These are phyloP conservation scores for Starmerella etchellsii DNA, from an alignment of 805 yeast genomes.

Conservation along the genomic window DNA sequence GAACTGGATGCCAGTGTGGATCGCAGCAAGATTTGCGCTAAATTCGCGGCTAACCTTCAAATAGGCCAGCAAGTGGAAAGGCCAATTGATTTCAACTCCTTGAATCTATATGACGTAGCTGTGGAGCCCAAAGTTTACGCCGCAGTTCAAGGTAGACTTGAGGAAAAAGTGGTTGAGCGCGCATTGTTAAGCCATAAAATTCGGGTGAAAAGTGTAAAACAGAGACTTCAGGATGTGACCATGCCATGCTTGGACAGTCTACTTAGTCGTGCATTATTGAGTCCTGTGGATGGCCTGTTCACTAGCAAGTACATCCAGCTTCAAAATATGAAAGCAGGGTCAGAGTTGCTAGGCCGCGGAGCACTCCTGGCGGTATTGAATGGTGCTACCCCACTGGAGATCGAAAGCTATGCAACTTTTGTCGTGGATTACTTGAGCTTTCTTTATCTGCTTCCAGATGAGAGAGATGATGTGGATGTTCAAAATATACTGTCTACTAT, in stretches of 20 bases:
- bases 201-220: constrained; percentile 5
- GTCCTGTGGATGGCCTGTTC: constrained; percentile 16
- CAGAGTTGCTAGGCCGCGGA: constrained; percentile 4
- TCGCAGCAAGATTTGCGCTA: background rate
- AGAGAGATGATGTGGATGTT: constrained; percentile 3
- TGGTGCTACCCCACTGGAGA: constrained; percentile 12
- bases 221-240: background rate
- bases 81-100: constrained; percentile 2
- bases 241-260: background rate
- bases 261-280: constrained; percentile 8
- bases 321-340: background rate
- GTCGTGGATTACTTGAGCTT: constrained; percentile 5
- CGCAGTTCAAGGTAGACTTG: background rate
- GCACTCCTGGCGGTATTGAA: constrained; percentile 7
- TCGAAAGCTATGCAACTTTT: constrained; percentile 15
- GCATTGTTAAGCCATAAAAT: constrained; percentile 6
- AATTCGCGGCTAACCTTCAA: background rate
- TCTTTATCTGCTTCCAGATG: background rate
- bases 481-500: background rate
- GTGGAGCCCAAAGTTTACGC: constrained; percentile 1
- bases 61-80: background rate
- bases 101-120: constrained; percentile 2
- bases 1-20: background rate
- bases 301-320: constrained; percentile 10
- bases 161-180: constrained; percentile 2